phyloP scores from a whole-genome alignment of 371 early-diverging fungal species.

The Mucor piriformis region DNA sequence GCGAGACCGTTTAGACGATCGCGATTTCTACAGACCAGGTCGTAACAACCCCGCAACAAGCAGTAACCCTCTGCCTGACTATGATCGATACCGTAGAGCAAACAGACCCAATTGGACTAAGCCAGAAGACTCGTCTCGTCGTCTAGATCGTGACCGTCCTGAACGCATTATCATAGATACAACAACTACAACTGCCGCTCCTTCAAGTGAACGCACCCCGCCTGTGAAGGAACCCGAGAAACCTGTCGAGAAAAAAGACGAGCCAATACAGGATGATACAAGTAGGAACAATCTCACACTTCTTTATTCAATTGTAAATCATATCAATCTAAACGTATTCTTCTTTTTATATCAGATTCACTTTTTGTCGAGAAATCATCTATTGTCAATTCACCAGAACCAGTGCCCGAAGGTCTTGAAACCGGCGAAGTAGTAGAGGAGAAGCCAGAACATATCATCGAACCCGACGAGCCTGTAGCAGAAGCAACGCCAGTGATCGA shows the following conservation, averaged over 20 bases:
- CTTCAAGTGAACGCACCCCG: background rate
- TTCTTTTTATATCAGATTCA: background rate
- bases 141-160: slow-evolving; percentile 39
- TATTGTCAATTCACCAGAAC: background rate
- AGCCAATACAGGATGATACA: background rate
- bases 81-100: slow-evolving; percentile 38
- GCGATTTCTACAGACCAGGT: slow-evolving; percentile 35
- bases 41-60: slow-evolving; percentile 15
- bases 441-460: background rate
- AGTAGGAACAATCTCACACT: background rate
- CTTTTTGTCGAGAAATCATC: background rate
- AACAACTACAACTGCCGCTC: too few species aligned
- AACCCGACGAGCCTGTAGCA: too few species aligned
- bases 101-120: slow-evolving; percentile 8
- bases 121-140: slow-evolving; percentile 14
- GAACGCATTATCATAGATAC: slow-evolving; percentile 28
- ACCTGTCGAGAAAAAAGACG: slow-evolving; percentile 2
- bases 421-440: slow-evolving; percentile 13
- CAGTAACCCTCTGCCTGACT: slow-evolving; percentile 21
- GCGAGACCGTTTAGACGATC: slow-evolving; percentile 45
- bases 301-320: background rate
- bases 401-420: slow-evolving; percentile 3
- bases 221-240: slow-evolving; percentile 4
- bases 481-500: background rate
- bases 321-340: too few species aligned